Evolutionary conservation across 768 basidiomycete species (phyloP).

Genomic region (Russula abietina): DNA sequence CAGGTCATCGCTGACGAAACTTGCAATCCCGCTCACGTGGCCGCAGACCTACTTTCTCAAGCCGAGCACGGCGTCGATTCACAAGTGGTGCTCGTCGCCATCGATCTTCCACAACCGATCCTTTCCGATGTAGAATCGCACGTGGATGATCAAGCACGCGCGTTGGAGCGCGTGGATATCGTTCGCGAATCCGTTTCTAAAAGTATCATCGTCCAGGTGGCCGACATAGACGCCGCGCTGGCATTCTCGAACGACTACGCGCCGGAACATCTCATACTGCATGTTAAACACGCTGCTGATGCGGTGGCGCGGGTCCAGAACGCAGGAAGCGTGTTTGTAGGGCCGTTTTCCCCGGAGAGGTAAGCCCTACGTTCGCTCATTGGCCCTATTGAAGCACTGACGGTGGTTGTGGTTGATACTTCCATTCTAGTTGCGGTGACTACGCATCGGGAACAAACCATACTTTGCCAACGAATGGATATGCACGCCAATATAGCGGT

Average conservation of each 20-base stretch:
- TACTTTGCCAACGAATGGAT: conserved; percentile 93
- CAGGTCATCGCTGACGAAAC: conserved; percentile 93
- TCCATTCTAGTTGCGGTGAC: conserved; percentile 75
- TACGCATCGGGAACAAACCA: conserved; percentile 99
- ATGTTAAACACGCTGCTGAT: conserved; percentile 65
- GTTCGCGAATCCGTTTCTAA: conserved; percentile 83
- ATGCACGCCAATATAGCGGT: conserved; percentile 96
- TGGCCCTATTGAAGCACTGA: not conserved
- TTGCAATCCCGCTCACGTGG: conserved; percentile 83
- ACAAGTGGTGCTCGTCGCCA: conserved; percentile 89
- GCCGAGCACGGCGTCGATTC: conserved; percentile 98
- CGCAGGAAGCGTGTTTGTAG: conserved; percentile 95
- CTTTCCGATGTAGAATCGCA: conserved; percentile 75
- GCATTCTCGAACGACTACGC: conserved; percentile 95
- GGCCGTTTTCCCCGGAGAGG: conserved; percentile 94
- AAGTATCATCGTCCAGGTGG: conserved; percentile 78
- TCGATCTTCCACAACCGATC: conserved; percentile 56
- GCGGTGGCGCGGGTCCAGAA: conserved; percentile 70
- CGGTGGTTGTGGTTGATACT: conserved; percentile 11
- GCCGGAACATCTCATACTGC: conserved; percentile 94
- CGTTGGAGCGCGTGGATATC: conserved; percentile 84
- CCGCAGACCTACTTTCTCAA: conserved; percentile 94
- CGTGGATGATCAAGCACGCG: conserved; percentile 81
- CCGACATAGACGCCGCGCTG: conserved; percentile 68
- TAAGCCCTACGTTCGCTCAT: conserved; percentile 32